A percentile compares a stretch with the other conserved stretches of the same genome.
Evolutionary conservation across 495 filamentous ascomycete genomes (phyloP).

Genomic region (Aspergillus ellipticus): DNA sequence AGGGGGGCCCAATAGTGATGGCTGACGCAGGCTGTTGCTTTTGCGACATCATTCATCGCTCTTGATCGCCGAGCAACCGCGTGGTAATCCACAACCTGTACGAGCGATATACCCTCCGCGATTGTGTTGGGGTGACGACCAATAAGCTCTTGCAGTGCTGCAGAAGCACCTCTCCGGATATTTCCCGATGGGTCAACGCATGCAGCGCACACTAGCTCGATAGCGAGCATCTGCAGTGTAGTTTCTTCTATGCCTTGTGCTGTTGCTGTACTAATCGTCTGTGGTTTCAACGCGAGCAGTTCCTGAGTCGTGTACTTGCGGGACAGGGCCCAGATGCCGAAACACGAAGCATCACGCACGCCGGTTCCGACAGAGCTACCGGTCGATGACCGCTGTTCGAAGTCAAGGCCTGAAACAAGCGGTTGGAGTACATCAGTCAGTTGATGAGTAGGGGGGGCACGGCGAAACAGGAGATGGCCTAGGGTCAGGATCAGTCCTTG

Average conservation of each 20-base stretch:
- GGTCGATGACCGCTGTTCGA: conserved; percentile 77
- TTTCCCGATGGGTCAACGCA: conserved; percentile 90
- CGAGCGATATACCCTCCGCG: conserved; percentile 71
- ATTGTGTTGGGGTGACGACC: conserved; percentile 87
- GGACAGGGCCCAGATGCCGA: conserved; percentile 90
- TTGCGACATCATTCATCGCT: conserved; percentile 72
- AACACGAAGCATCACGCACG: conserved; percentile 94
- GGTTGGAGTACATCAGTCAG: conserved; percentile 67
- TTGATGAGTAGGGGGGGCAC: conserved; percentile 62
- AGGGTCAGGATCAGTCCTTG: conserved; percentile 87
- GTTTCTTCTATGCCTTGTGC: conserved; percentile 24
- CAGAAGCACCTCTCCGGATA: conserved; percentile 85
- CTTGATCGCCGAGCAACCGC: conserved; percentile 81
- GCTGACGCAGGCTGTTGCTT: conserved; percentile 60
- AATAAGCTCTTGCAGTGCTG: conserved; percentile 89
- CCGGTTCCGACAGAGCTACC: conserved; percentile 84
- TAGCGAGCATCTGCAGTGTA: conserved; percentile 72
- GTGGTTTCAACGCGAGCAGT: conserved; percentile 57
- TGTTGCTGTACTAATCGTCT: conserved; percentile 26
- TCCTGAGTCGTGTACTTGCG: conserved; percentile 81
- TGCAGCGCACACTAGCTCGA: conserved; percentile 73
- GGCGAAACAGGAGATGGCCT: conserved; percentile 76
- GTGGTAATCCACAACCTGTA: conserved; percentile 90
- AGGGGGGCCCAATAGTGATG: conserved; percentile 67
- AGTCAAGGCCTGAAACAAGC: conserved; percentile 70